These are phyloP conservation scores for Rhizopus arrhizus DNA, from an alignment of 371 early-diverging fungal genomes.

Conservation along the genomic window DNA sequence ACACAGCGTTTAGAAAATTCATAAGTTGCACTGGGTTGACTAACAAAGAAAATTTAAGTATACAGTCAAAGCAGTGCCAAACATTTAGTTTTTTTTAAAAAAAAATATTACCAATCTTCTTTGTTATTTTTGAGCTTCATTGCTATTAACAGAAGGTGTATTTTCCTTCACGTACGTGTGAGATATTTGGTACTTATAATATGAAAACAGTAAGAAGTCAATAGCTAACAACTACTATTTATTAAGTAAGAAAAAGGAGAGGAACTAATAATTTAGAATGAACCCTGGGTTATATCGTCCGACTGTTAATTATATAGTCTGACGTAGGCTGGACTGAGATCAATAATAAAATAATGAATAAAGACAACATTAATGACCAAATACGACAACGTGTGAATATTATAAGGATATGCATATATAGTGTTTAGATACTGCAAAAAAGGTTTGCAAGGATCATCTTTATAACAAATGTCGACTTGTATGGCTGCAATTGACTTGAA, in stretches of 20 bases:
- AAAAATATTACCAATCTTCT: slow-evolving; percentile 13
- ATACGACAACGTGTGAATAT: slow-evolving; percentile 6
- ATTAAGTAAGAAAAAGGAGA: no score
- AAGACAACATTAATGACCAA: no score
- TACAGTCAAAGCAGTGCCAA: slow-evolving; percentile 15
- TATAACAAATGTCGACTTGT: no score
- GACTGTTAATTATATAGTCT: no score
- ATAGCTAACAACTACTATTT: no score
- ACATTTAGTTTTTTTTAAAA: slow-evolving; percentile 12
- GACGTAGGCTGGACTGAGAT: no score
- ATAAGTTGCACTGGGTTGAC: background rate
- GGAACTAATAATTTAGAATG: no score
- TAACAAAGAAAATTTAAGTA: slow-evolving; percentile 3
- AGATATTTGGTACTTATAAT: no score
- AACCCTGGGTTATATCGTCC: no score
- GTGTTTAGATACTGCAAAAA: slow-evolving; percentile 8
- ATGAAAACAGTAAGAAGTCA: no score
- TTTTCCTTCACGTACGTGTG: slow-evolving; percentile 10
- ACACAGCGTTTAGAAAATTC: slow-evolving; percentile 1
- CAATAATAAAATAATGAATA: no score
- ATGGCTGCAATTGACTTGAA: background rate
- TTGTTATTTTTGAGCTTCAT: slow-evolving; percentile 7
- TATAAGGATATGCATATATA: slow-evolving; percentile 1
- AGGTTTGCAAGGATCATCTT: slow-evolving; percentile 20
- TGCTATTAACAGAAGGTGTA: slow-evolving; percentile 3